Conservation (phyloP, 2,329 filamentous ascomycete species). For the Apiospora hydei region DNA sequence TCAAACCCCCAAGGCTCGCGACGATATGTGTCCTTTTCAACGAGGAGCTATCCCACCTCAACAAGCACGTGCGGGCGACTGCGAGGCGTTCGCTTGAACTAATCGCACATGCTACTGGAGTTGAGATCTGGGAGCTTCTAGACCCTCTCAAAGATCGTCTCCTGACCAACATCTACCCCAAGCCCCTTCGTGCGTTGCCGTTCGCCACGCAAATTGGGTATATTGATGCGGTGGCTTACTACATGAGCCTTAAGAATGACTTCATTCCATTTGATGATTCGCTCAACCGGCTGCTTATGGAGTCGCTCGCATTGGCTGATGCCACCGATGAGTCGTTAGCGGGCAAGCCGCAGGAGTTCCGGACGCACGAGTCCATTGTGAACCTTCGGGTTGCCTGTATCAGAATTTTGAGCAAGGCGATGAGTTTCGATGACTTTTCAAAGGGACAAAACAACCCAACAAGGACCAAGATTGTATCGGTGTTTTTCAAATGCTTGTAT, state of each 20-base stretch:
- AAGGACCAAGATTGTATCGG: constrained; percentile 79
- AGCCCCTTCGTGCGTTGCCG: constrained; percentile 89
- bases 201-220: constrained; percentile 97
- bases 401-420: constrained; percentile 89
- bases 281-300: constrained; percentile 87
- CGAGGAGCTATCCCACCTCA: constrained; percentile 92
- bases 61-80: constrained; percentile 89
- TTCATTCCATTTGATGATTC: constrained; percentile 93
- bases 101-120: constrained; percentile 78
- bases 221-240: constrained; percentile 97
- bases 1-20: constrained; percentile 67
- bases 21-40: constrained; percentile 86
- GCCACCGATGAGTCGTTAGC: constrained; percentile 92
- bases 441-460: constrained; percentile 74
- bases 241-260: constrained; percentile 85
- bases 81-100: constrained; percentile 82
- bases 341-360: constrained; percentile 90
- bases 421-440: constrained; percentile 90
- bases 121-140: constrained; percentile 86
- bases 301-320: constrained; percentile 92
- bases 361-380: constrained; percentile 94
- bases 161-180: constrained; percentile 91
- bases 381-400: constrained; percentile 93
- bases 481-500: constrained; percentile 98
- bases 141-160: constrained; percentile 89